Conservation (phyloP, 1,139 yeast genomes). For the Diutina siamensis region DNA sequence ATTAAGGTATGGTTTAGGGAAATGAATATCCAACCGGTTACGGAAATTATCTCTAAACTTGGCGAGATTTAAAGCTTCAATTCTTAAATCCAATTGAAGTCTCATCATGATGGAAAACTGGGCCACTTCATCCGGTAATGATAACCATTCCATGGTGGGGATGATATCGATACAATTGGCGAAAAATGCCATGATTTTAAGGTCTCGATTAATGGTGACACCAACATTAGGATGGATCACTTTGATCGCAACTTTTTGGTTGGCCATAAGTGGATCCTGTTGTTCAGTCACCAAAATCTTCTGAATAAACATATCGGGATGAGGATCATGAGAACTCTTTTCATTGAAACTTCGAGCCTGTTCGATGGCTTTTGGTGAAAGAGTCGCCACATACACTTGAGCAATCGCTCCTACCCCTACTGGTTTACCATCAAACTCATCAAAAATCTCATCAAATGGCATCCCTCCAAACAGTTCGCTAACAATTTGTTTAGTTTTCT, state of each 20-base stretch:
- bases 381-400: conserved; percentile 75
- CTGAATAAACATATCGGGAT: conserved; percentile 18
- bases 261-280: conserved; percentile 19
- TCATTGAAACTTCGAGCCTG: conserved; percentile 13
- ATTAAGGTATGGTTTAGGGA: conserved; percentile 66
- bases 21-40: conserved; percentile 51
- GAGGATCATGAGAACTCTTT: conserved; percentile 5
- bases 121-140: conserved; percentile 87
- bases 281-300: conserved; percentile 29
- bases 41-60: conserved; percentile 57
- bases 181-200: conserved; percentile 71
- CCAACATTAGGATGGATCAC: conserved; percentile 86
- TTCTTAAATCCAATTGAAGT: conserved; percentile 76
- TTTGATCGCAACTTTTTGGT: conserved; percentile 73
- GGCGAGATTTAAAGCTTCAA: conserved; percentile 73
- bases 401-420: conserved; percentile 97
- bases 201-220: conserved; percentile 61
- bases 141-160: conserved; percentile 97
- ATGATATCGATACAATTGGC: conserved; percentile 57
- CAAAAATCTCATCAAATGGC: conserved; percentile 68
- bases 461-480: conserved; percentile 47
- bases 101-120: conserved; percentile 82
- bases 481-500: conserved; percentile 47
- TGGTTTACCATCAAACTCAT: conserved; percentile 64
- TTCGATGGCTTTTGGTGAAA: conserved; percentile 34